These are phyloP conservation scores for Trypanosoma brucei DNA, from an alignment of 208 protist genomes.

Conservation along the genomic window DNA sequence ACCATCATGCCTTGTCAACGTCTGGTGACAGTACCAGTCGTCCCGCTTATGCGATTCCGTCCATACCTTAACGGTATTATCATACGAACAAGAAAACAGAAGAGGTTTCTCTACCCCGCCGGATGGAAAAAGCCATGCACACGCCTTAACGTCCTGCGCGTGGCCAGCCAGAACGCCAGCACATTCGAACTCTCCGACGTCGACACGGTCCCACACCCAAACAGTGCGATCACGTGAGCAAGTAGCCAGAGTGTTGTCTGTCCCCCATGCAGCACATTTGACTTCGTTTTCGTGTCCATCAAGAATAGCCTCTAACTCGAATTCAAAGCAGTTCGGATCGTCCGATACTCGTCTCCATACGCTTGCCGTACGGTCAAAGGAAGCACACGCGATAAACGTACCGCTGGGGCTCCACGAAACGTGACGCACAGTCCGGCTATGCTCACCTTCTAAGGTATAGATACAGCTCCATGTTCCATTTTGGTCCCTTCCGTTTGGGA, in stretches of 20 bases:
- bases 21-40: conserved; percentile 87
- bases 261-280: conserved; percentile 84
- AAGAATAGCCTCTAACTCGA: conserved; percentile 68
- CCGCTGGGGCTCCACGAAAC: conserved; percentile 84
- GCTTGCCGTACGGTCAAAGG: conserved; percentile 76
- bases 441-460: conserved; percentile 58
- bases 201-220: conserved; percentile 90
- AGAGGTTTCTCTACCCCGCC: conserved; percentile 31
- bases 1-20: conserved; percentile 54
- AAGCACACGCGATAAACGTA: conserved; percentile 69
- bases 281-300: conserved; percentile 92
- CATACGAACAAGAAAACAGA: conserved; percentile 77
- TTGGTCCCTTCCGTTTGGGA: neutral
- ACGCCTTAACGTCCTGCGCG: conserved; percentile 88
- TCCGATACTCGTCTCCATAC: conserved; percentile 54
- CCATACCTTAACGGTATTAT: conserved; percentile 72
- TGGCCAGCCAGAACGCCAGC: conserved; percentile 85
- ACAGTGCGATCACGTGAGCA: conserved; percentile 86
- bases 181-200: conserved; percentile 87
- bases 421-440: conserved; percentile 72
- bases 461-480: conserved; percentile 42
- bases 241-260: conserved; percentile 76
- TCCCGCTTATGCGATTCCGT: conserved; percentile 53
- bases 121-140: conserved; percentile 59
- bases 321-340: conserved; percentile 29